Percentiles rank a stretch among this genome's conserved stretches.
These are phyloP conservation scores for Coemansia nantahalensis DNA, from an alignment of 192 early-diverging fungal genomes.

Conservation along the genomic window DNA sequence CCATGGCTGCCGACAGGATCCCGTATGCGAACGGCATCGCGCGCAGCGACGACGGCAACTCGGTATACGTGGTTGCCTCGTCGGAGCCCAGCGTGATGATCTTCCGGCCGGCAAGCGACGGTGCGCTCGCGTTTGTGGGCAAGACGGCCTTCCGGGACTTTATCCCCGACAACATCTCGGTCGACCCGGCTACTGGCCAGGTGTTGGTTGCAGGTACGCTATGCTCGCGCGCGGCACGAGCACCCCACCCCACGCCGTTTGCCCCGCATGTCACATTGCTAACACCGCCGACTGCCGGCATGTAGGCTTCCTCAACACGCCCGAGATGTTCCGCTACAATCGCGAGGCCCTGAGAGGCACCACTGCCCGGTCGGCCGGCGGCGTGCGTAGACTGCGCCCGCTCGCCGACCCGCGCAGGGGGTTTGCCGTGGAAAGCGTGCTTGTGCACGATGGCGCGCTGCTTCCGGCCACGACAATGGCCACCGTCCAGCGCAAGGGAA, in stretches of 20 bases:
- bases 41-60: constrained; percentile 19
- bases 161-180: constrained; percentile 52
- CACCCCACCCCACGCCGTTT: background rate
- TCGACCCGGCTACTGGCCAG: constrained; percentile 36
- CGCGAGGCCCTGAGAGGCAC: constrained; percentile 39
- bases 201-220: constrained; percentile 49
- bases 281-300: background rate
- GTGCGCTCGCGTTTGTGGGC: constrained; percentile 21
- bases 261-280: no score
- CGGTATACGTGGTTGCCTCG: constrained; percentile 38
- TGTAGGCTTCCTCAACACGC: constrained; percentile 49
- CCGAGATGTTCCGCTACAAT: constrained; percentile 49
- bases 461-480: constrained; percentile 42
- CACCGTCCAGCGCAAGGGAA: constrained; percentile 21
- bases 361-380: constrained; percentile 28
- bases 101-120: constrained; percentile 16
- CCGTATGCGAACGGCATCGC: constrained; percentile 49
- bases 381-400: constrained; percentile 27
- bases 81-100: constrained; percentile 41
- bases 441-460: constrained; percentile 28
- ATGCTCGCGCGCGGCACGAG: no score
- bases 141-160: constrained; percentile 31
- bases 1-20: constrained; percentile 19
- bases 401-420: constrained; percentile 8
- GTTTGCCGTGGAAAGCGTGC: constrained; percentile 34